A percentile compares a stretch with the other conserved stretches of the same genome.
phyloP scores from a whole-genome alignment of 805 yeast species.

The Starmerella stigmatis region DNA sequence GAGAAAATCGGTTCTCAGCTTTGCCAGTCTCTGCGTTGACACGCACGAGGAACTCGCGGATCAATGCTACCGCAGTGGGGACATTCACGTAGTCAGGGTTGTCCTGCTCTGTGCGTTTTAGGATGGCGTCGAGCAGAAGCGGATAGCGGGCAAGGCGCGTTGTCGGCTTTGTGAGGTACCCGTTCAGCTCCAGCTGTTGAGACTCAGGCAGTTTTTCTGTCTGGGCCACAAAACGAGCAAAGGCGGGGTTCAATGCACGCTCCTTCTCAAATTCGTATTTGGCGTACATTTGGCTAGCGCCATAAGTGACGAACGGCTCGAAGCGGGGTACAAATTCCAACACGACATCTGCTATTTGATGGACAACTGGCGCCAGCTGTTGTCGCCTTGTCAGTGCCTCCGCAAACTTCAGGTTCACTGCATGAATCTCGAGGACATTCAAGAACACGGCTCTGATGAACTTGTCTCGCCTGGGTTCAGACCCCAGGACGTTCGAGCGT shows the following conservation, averaged over 20 bases:
- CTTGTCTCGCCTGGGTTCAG: constrained; percentile 78
- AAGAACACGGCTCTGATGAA: constrained; percentile 87
- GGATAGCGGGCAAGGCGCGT: constrained; percentile 95
- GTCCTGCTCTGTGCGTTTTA: constrained; percentile 70
- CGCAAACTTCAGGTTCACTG: constrained; percentile 72
- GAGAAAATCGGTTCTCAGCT: constrained; percentile 82
- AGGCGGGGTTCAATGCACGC: constrained; percentile 76
- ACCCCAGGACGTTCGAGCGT: constrained; percentile 77
- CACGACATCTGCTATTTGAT: constrained; percentile 77
- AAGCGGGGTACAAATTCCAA: constrained; percentile 74
- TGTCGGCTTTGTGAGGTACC: constrained; percentile 88
- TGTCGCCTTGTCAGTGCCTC: constrained; percentile 85
- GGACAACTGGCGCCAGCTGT: constrained; percentile 72
- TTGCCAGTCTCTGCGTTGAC: constrained; percentile 86
- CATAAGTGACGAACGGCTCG: constrained; percentile 86
- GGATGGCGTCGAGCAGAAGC: constrained; percentile 64
- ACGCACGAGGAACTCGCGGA: constrained; percentile 62
- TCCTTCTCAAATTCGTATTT: constrained; percentile 92
- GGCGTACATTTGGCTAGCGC: constrained; percentile 91
- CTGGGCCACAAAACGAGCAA: constrained; percentile 88
- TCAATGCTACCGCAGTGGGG: constrained; percentile 60
- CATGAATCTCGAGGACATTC: constrained; percentile 75
- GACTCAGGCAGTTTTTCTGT: constrained; percentile 76
- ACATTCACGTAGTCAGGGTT: constrained; percentile 62
- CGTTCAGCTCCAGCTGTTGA: constrained; percentile 80